Percentiles rank a stretch among this genome's conserved stretches.
These are phyloP conservation scores for Cronartium ribicola DNA, from an alignment of 1,284 basidiomycete species.

Conservation along the genomic window DNA sequence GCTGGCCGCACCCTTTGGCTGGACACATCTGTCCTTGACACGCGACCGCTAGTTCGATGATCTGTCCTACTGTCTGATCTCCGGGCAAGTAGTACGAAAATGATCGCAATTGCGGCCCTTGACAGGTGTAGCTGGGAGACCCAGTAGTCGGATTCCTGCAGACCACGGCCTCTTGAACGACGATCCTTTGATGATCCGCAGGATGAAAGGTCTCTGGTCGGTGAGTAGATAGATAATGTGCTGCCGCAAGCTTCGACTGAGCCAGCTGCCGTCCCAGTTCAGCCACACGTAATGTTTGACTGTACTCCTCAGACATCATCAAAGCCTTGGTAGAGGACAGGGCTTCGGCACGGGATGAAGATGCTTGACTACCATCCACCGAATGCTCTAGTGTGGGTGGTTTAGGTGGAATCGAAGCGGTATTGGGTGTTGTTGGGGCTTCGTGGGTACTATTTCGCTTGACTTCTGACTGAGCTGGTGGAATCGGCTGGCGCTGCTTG, in stretches of 20 bases:
- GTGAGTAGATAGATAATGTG: constrained; percentile 79
- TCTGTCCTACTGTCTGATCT: constrained; percentile 41
- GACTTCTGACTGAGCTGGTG: constrained; percentile 2
- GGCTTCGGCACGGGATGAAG: constrained; percentile 8
- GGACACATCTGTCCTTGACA: constrained; percentile 28
- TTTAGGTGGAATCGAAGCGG: background rate
- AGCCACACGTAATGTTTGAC: constrained; percentile 24
- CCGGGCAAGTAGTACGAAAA: constrained; percentile 40
- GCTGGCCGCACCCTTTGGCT: constrained; percentile 35
- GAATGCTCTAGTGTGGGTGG: constrained; percentile 6
- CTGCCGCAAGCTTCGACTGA: constrained; percentile 74
- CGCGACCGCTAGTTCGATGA: constrained; percentile 58
- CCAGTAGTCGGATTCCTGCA: constrained; percentile 57
- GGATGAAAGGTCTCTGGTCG: constrained; percentile 78
- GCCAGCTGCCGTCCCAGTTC: constrained; percentile 61
- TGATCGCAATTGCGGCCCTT: constrained; percentile 34
- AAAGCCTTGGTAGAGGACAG: background rate
- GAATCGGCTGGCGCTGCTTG: background rate
- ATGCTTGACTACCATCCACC: constrained; percentile 11
- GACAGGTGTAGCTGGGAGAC: constrained; percentile 17
- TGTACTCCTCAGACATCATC: constrained; percentile 20
- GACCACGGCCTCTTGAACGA: constrained; percentile 67
- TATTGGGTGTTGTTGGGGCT: background rate
- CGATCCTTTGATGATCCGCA: constrained; percentile 87
- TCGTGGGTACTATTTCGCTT: constrained; percentile 2